Base-by-base conservation (phyloP, 495 filamentous ascomycete species). In the Talaromyces stipitatus region DNA sequence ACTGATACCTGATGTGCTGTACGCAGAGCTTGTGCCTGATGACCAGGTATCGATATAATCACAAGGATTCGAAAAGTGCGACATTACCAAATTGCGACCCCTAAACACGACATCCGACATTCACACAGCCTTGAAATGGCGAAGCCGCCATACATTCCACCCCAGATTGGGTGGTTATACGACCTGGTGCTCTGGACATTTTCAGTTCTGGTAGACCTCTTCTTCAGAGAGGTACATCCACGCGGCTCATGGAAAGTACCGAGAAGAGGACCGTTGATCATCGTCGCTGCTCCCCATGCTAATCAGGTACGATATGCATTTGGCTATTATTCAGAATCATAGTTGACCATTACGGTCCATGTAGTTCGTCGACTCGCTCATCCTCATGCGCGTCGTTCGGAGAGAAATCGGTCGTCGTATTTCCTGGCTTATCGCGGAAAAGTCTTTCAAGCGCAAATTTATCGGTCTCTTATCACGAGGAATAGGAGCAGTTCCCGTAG, bases 221-320 rank as follows among this genome's bases (percentile, higher is more conserved):
- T 98, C 82, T 98, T 98, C 78, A 85, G 94, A 62, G 94, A 98
- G 73, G 89, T 98, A 2, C 92, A 97, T 66, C 92, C 94, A 7
- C 87, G 94, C 46, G 89, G 91, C 56, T 85, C 90, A 48, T 98
- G 94, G 90, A 90, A 89, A 69, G 87, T 98, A 22, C 94, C 94
- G 32, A 80, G 85, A 58, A 80, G 82, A 60, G 94, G 90, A 2
- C 92, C 94, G 0, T 82, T 98, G 55, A 90, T 98, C 38, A 92
- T 98, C 65, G 94, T 98, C 59, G 92, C 91, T n/a, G 94, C 95
- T 18, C 94, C 94, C 59, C 94, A 98, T 79, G 95, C 94, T 47
- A 98, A 98, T 69, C 94, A 98, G 83, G 90, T 91, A 78, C 24
- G 53, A 43, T 18, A 14, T 38, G 45, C 20, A 55, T 55, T 50